These are phyloP conservation scores for Pachysandra terminalis DNA, from an alignment of 164 flowering plant genomes.

Conservation along the genomic window DNA sequence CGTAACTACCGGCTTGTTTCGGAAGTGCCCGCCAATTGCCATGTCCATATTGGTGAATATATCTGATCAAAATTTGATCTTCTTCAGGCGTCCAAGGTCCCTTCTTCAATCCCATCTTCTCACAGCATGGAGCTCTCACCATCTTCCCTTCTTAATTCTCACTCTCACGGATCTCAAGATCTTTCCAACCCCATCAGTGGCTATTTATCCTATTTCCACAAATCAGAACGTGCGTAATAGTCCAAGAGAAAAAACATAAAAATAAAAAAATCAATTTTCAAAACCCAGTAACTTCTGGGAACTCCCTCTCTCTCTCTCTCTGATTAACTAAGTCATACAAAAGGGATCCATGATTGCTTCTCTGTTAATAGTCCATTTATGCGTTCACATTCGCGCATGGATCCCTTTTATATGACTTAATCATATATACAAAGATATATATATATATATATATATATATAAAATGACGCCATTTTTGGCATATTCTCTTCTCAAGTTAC, in stretches of 20 bases:
- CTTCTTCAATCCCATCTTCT: slow-evolving; percentile 41
- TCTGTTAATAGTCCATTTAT: too few relatives aligned
- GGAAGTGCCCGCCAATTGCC: slow-evolving; percentile 47
- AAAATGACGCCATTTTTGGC: too few relatives aligned
- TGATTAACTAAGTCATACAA: too few relatives aligned
- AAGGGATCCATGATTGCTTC: too few relatives aligned
- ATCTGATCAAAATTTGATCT: slow-evolving; percentile 28
- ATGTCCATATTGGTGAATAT: slow-evolving; percentile 31
- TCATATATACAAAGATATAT: too few relatives aligned
- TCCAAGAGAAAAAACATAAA: too few relatives aligned
- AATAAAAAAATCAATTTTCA: neutral
- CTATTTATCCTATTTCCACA: neutral
- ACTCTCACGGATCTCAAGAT: neutral
- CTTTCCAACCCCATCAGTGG: slow-evolving; percentile 1
- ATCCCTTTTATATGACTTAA: too few relatives aligned
- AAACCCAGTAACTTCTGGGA: slow-evolving; percentile 3
- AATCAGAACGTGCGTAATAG: neutral
- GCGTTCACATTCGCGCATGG: too few relatives aligned
- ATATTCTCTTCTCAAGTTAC: too few relatives aligned
- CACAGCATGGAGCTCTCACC: slow-evolving; percentile 51
- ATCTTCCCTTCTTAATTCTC: slow-evolving; percentile 7
- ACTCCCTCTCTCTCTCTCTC: neutral
- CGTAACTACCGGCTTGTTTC: slow-evolving; percentile 32
- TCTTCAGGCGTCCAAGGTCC: slow-evolving; percentile 45
- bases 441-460: too few relatives aligned